Base-by-base conservation (phyloP, 768 basidiomycete genomes). In the Rhodotorula diobovata region DNA sequence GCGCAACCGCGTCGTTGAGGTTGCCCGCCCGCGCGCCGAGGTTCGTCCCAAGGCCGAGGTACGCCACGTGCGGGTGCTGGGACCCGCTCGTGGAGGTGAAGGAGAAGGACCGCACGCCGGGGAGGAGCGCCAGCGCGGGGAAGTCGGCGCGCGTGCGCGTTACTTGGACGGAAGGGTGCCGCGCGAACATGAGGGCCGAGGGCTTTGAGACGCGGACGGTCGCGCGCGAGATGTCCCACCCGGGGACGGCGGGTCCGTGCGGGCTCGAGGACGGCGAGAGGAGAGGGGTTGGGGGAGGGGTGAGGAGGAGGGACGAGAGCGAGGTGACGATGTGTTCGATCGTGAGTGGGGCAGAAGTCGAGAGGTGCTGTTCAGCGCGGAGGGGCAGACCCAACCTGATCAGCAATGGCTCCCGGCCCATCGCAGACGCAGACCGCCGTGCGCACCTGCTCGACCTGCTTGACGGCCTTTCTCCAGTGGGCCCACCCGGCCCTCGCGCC, bases 11-110 rank as follows among this genome's bases (percentile, higher is more conserved):
- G 46, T 82, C 81, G 76, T 89, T 88, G 72, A 98, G 89, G 78
- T 96, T 89, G 34, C 84, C 84, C 73, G 92, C 89, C 12, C 89
- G 84, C 80, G 96, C 92, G 0, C 92, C 93, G 0, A 97, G 83
- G 78, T 98, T 98, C 9, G 93, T 90, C 0, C 95, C 95, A 2
- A 98, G 80, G 1, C 91, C 91, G 46, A 98, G 84, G 16, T 87
- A 87, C 7, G 84, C 89, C 3, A 74, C 81, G 66, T 84, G 82
- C 15, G 12, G 10, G 32, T 18, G 21, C 32, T 39, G 14, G 41
- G 15, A 2, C 21, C 34, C 32, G 20, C 34, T 10, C 20, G 54
- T 20, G 32, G 34, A 35, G 12, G 54, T 28, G 48, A 20, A 34
- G 54, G 71, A 64, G 43, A 65, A 9, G 6, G 48, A 9, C n/a